Conservation (phyloP, 208 protist genomes). For the Porcisia hertigi region DNA sequence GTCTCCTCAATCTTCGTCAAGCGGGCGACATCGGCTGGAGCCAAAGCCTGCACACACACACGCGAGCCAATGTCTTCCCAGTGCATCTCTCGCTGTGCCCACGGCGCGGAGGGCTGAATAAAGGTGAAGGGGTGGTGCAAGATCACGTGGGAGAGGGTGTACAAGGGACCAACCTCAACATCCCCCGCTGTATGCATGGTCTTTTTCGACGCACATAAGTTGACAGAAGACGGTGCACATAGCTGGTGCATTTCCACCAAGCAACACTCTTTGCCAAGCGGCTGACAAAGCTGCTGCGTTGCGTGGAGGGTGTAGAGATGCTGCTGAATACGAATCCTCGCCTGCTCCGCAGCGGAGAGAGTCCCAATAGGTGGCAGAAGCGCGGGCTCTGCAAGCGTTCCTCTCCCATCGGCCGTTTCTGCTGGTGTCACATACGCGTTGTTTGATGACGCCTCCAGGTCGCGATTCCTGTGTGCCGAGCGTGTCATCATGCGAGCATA, state of each 20-base stretch:
- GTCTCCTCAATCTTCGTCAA: constrained; percentile 39
- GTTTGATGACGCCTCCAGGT: background rate
- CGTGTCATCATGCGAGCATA: background rate
- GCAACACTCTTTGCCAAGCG: constrained; percentile 61
- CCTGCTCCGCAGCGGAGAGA: constrained; percentile 40
- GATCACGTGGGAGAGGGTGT: constrained; percentile 41
- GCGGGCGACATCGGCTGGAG: constrained; percentile 30
- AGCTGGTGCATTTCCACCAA: constrained; percentile 56
- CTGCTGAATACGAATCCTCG: constrained; percentile 60
- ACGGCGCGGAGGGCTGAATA: constrained; percentile 36
- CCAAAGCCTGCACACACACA: background rate
- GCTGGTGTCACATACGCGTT: background rate
- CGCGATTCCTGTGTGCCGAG: background rate
- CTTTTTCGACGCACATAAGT: constrained; percentile 10
- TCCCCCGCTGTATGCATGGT: constrained; percentile 29
- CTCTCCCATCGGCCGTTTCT: background rate
- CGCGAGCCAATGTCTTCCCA: constrained; percentile 22
- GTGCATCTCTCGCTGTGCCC: constrained; percentile 39
- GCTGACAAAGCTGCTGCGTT: constrained; percentile 37
- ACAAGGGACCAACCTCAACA: constrained; percentile 53
- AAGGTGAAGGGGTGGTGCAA: constrained; percentile 68
- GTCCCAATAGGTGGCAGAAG: background rate
- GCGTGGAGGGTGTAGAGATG: constrained; percentile 53
- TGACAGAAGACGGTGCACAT: background rate
- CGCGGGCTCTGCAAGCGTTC: background rate